Evolutionary conservation across 2,329 filamentous ascomycete genomes (phyloP).

Genomic region (Emydomyces testavorans): DNA sequence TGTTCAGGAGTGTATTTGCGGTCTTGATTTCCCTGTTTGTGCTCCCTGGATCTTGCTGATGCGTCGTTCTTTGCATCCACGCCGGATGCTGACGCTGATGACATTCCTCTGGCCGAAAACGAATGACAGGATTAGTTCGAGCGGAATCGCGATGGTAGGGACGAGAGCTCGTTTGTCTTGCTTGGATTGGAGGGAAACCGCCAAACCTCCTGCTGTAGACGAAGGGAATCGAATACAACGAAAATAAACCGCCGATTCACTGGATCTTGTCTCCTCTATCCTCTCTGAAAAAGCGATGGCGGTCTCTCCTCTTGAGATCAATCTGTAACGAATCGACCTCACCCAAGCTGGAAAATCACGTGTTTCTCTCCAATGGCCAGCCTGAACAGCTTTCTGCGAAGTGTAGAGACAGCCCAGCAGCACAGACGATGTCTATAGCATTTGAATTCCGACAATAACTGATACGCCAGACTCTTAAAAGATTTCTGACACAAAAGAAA

Average conservation of each 20-base stretch:
- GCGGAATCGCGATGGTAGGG: not conserved
- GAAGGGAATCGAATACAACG: too few species aligned
- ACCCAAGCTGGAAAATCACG: too few species aligned
- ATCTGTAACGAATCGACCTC: not conserved
- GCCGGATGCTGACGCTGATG: conserved; percentile 38
- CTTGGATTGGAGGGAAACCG: not conserved
- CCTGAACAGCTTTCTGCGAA: too few species aligned
- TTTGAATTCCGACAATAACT: too few species aligned
- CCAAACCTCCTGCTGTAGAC: not conserved
- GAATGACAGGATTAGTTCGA: not conserved
- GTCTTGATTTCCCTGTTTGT: conserved; percentile 42
- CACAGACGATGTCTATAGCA: too few species aligned
- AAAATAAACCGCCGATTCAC: too few species aligned
- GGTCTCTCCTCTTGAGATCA: not conserved
- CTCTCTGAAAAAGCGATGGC: not conserved
- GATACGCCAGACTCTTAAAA: too few species aligned
- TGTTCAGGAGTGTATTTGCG: conserved; percentile 73
- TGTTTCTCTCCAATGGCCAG: too few species aligned
- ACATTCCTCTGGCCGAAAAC: conserved; percentile 22
- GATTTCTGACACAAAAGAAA: not conserved
- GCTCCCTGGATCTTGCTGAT: conserved; percentile 35
- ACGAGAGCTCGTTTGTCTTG: not conserved
- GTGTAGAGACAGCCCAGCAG: too few species aligned
- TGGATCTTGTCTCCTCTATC: not conserved
- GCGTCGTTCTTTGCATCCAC: conserved; percentile 34